Evolutionary conservation across 2,329 filamentous ascomycete species (phyloP), one percentile per base, ranked within the genome.

Genomic region (Aspergillus fumigatus): DNA sequence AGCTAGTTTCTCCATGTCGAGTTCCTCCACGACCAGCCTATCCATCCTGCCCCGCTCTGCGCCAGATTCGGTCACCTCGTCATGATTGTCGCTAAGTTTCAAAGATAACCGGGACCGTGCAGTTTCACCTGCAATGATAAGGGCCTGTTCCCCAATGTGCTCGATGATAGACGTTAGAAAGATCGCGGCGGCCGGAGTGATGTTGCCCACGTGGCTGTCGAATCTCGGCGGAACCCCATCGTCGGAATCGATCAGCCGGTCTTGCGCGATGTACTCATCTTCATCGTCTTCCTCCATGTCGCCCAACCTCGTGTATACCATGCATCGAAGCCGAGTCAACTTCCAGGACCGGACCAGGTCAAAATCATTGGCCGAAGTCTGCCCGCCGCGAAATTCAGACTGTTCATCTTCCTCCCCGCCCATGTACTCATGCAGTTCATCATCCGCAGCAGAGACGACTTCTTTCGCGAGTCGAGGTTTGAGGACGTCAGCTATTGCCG

Each of bases 281-380:
- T 97, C 94, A 63, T 99, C 94, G 64, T 97, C 92, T 75, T 99
- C 94, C 73, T 99, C 95, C 82, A 99, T 87, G 69, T 99, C 93
- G 48, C 94, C 94, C 6, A 99, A 80, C 8, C 94, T 92, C 8
- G 92, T 97, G 72, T 97, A 97, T 23, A 99, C 93, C 94, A 99
- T 99, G 73, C 94, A 96, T 59, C 94, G 86, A 66, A 99, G 77
- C 54, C 94, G 86, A 0, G 92, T 94, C 63, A 94, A 84, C 77
- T 95, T 97, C 92, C 94, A 99, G 19, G 92, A 88, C 55, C 92
- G 81, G 70, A 97, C 90, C n/a, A 96, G 78, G 70, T 97, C 92
- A 85, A 93, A 97, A 63, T 88, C 85, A 2, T 80, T 80, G 10
- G 77, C 74, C 1, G 79, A 74, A 32, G 79, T 76, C 48, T 76